These are phyloP conservation scores for Bidens hawaiensis DNA, from an alignment of 140 eudicot genomes.

Conservation along the genomic window DNA sequence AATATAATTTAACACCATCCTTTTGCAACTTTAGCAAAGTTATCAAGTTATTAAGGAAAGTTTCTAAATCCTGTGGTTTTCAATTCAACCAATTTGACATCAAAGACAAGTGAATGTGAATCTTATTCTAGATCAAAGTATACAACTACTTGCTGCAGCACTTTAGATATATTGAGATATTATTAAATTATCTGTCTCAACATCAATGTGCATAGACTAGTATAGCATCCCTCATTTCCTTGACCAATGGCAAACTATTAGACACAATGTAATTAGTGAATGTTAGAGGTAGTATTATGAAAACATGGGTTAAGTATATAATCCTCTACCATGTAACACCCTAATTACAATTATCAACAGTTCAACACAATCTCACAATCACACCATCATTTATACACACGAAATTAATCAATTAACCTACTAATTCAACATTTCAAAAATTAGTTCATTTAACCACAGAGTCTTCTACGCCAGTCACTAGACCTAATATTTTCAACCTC, in stretches of 20 bases:
- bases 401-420: too few species aligned
- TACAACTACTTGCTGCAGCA: constrained; percentile 13
- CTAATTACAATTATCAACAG: too few species aligned
- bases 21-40: constrained; percentile 1
- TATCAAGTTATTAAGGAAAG: neutral
- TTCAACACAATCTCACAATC: too few species aligned
- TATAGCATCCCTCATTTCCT: neutral
- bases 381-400: too few species aligned
- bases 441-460: too few species aligned
- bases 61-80: neutral
- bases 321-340: too few species aligned
- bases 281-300: too few species aligned
- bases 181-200: constrained; percentile 4
- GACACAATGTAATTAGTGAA: too few species aligned
- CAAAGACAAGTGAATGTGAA: neutral
- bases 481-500: too few species aligned
- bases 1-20: neutral
- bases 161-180: neutral
- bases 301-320: too few species aligned
- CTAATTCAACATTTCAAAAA: too few species aligned
- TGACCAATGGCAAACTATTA: neutral
- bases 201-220: constrained; percentile 10
- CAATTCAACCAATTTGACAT: neutral
- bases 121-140: neutral
- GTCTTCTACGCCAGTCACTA: too few species aligned